Percentiles rank a stretch among this genome's conserved stretches.
phyloP scores from a whole-genome alignment of 148 eudicot species.

The Arctostaphylos glauca region DNA sequence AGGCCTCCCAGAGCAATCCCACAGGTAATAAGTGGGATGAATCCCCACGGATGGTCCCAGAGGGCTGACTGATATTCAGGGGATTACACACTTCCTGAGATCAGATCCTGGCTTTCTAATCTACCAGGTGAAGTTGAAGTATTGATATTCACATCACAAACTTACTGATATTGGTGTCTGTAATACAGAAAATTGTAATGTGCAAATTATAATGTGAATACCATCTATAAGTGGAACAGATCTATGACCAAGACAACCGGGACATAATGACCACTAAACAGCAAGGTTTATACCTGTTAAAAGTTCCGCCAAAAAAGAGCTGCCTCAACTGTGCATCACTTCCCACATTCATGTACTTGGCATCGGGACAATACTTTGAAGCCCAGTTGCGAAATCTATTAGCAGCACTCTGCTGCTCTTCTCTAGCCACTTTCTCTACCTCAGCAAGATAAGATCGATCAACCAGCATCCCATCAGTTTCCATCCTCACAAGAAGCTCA shows the following conservation, averaged over 20 bases:
- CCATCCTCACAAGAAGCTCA: constrained; percentile 82
- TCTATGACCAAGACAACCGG: neutral
- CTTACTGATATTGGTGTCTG: neutral
- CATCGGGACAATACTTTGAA: constrained; percentile 81
- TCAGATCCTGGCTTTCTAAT: constrained; percentile 3
- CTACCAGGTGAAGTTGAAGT: neutral
- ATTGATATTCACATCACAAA: constrained; percentile 2
- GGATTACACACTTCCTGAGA: neutral
- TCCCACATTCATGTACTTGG: constrained; percentile 88
- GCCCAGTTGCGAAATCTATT: constrained; percentile 92
- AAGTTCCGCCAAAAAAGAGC: constrained; percentile 82
- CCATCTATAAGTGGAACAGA: neutral
- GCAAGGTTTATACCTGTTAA: constrained; percentile 55
- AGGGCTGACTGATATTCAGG: neutral
- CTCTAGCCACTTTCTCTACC: constrained; percentile 86
- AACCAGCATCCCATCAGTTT: constrained; percentile 90
- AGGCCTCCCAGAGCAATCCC: neutral
- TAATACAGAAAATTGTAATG: neutral
- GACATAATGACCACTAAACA: neutral
- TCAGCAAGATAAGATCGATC: constrained; percentile 77
- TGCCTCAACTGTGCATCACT: constrained; percentile 90
- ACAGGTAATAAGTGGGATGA: neutral
- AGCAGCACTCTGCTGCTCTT: constrained; percentile 76
- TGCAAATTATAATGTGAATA: neutral
- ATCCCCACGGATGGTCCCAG: neutral